These are phyloP conservation scores for Xylariaceae sp. DNA, from an alignment of 2,329 filamentous ascomycete genomes.

Conservation along the genomic window DNA sequence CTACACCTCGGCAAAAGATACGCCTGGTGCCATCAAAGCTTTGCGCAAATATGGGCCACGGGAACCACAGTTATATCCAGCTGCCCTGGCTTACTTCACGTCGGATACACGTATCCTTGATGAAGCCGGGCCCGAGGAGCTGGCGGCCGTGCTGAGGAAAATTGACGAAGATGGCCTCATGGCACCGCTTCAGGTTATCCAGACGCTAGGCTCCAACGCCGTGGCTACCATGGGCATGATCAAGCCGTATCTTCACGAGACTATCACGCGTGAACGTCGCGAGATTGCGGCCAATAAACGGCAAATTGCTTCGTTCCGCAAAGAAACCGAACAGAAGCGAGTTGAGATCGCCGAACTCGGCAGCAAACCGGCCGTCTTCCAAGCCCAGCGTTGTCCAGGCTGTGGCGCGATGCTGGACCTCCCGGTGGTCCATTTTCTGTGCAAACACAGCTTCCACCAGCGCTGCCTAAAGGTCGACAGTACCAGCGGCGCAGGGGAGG, in stretches of 20 bases:
- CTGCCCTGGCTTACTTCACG: conserved; percentile 88
- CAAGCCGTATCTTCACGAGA: conserved; percentile 83
- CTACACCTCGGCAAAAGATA: conserved; percentile 89
- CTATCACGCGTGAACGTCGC: conserved; percentile 79
- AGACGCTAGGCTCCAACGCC: conserved; percentile 63
- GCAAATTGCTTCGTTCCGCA: conserved; percentile 75
- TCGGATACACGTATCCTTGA: conserved; percentile 75
- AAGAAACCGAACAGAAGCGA: conserved; percentile 75
- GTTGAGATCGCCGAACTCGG: conserved; percentile 72
- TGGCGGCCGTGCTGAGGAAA: conserved; percentile 73
- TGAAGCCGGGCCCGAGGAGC: conserved; percentile 77
- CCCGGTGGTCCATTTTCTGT: conserved; percentile 90
- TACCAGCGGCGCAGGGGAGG: conserved; percentile 28
- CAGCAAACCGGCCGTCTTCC: conserved; percentile 80
- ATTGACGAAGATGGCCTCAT: conserved; percentile 90
- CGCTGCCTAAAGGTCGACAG: conserved; percentile 62
- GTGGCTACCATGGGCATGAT: conserved; percentile 98
- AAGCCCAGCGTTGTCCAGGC: conserved; percentile 79
- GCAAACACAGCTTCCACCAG: conserved; percentile 95
- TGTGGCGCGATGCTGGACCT: conserved; percentile 76
- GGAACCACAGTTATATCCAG: conserved; percentile 87
- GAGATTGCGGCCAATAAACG: conserved; percentile 78
- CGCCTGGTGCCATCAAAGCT: conserved; percentile 80
- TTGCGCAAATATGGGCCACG: conserved; percentile 85
- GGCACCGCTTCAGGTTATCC: conserved; percentile 93